A percentile compares a stretch with the other conserved stretches of the same genome.
Conservation (phyloP, 768 basidiomycete genomes). For the Tylopilus sp. region DNA sequence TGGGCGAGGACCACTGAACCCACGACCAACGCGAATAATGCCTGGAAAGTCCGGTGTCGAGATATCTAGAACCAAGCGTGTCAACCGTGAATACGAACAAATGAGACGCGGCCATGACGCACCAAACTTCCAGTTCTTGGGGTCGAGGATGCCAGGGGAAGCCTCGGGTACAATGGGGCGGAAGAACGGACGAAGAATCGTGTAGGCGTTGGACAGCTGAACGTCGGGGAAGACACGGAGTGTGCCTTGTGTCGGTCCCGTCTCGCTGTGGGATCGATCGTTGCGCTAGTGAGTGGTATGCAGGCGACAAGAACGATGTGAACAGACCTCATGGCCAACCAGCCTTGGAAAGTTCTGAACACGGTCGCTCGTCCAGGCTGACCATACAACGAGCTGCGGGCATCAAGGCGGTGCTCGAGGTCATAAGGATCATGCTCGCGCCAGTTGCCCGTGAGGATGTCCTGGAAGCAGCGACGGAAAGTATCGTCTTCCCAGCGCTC, state of each 20-base stretch:
- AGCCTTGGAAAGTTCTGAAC: conserved; percentile 73
- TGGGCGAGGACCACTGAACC: conserved; percentile 42
- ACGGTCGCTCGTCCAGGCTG: conserved; percentile 50
- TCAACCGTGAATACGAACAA: conserved; percentile 18
- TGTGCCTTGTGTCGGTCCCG: conserved; percentile 66
- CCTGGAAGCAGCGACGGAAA: conserved; percentile 57
- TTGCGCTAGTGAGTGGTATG: neutral
- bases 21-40: conserved; percentile 28
- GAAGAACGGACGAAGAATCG: conserved; percentile 78
- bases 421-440: conserved; percentile 64
- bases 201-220: conserved; percentile 63
- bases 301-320: neutral
- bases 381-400: conserved; percentile 61
- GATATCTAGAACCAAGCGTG: conserved; percentile 45
- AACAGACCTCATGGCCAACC: conserved; percentile 62
- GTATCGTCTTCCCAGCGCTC: conserved; percentile 70
- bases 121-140: conserved; percentile 56
- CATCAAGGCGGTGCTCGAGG: conserved; percentile 54
- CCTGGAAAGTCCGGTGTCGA: conserved; percentile 52
- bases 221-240: conserved; percentile 67
- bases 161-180: conserved; percentile 39
- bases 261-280: conserved; percentile 41
- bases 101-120: conserved; percentile 1
- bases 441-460: conserved; percentile 63
- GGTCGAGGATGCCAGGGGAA: conserved; percentile 42